Conservation (phyloP, 2,329 filamentous ascomycete genomes). For the Magnaporthiopsis incrustans region DNA sequence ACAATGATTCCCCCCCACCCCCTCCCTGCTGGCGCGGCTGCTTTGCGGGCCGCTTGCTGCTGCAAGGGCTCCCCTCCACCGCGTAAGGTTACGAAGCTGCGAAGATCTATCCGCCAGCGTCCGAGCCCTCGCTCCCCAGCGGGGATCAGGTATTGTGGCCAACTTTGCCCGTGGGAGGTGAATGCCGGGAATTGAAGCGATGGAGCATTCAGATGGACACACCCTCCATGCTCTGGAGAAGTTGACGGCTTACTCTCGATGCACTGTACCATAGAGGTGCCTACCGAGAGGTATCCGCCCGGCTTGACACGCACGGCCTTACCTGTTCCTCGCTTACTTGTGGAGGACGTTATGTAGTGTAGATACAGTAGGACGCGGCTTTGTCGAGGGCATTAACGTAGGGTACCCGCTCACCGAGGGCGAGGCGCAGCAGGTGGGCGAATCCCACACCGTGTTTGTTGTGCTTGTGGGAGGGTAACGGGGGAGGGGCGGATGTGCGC, state of each 20-base stretch:
- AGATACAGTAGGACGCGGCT: neutral
- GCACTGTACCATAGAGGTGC: too few species aligned
- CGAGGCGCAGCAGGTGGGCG: neutral
- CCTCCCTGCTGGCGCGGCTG: neutral
- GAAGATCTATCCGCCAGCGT: neutral
- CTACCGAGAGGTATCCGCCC: too few species aligned
- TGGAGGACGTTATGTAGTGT: too few species aligned
- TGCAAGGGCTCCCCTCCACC: slow-evolving; percentile 9
- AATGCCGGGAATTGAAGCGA: neutral
- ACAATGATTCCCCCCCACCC: too few species aligned
- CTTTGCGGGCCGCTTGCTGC: neutral
- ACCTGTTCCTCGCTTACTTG: neutral
- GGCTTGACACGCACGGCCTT: neutral
- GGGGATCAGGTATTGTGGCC: neutral
- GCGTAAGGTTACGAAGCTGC: neutral
- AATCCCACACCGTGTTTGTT: neutral
- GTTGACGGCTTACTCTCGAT: too few species aligned
- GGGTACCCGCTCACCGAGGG: neutral
- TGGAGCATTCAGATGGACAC: neutral
- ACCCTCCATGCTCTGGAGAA: too few species aligned
- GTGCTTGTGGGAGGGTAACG: neutral
- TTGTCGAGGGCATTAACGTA: neutral
- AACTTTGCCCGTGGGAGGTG: neutral
- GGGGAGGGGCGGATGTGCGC: too few species aligned
- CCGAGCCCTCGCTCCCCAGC: neutral